These are phyloP conservation scores for Lachancea mirantina DNA, from an alignment of 805 yeast genomes.

Conservation along the genomic window DNA sequence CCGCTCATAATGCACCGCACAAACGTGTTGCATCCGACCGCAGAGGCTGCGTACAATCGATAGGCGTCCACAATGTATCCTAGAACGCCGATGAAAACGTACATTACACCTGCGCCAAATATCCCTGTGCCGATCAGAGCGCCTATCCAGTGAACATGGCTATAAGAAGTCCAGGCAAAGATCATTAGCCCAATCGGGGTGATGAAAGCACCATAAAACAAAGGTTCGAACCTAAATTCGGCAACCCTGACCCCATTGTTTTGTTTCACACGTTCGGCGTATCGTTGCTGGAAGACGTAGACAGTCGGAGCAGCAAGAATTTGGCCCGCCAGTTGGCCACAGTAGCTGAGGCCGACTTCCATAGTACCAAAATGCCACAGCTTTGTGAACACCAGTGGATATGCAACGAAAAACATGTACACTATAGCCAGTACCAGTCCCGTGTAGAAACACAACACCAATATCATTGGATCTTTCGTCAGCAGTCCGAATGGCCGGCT, in stretches of 20 bases:
- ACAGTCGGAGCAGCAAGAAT: constrained; percentile 40
- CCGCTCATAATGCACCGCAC: constrained; percentile 50
- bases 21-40: constrained; percentile 44
- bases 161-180: constrained; percentile 65
- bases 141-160: constrained; percentile 62
- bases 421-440: constrained; percentile 53
- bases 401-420: constrained; percentile 59
- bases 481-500: constrained; percentile 47
- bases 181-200: constrained; percentile 65
- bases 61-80: constrained; percentile 62
- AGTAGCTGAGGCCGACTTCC: constrained; percentile 56
- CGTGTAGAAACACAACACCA: constrained; percentile 46
- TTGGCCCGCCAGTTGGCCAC: constrained; percentile 51
- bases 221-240: constrained; percentile 51
- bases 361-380: constrained; percentile 47
- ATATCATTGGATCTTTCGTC: constrained; percentile 48
- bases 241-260: constrained; percentile 48
- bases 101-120: constrained; percentile 61
- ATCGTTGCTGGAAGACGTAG: constrained; percentile 37
- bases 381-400: constrained; percentile 50
- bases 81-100: constrained; percentile 60
- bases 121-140: constrained; percentile 68
- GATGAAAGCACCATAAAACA: constrained; percentile 58
- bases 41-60: constrained; percentile 46
- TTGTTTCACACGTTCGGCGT: constrained; percentile 36